Base-by-base conservation (phyloP, 306 rosid genomes). In the Malus fusca region DNA sequence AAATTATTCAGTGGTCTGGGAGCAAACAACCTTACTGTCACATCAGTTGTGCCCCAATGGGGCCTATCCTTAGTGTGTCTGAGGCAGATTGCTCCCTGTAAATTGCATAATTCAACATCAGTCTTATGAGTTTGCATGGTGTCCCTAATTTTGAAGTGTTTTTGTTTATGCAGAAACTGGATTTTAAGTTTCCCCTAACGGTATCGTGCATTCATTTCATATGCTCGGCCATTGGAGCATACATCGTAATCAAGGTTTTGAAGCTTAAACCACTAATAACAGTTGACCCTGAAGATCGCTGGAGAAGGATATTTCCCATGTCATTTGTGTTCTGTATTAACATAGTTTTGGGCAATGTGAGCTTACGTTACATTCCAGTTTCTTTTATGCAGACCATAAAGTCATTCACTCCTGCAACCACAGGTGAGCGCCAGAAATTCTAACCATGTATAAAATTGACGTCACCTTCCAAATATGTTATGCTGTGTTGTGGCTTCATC, bases 321-420 rank as follows among this genome's bases (percentile, higher is more conserved):
- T 95, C 98, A n/a, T 92, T 95, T 67, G 98, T 94, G 77, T 94
- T 94, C 79, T 94, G 98, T 60, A 92, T 94, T 66, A 94, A 94
- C 85, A 94, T 95, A 74, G 97, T 95, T 37, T 76, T 95, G 87
- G 98, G 98, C 77, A 95, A 95, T 79, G 98, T 95, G 73, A 95
- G 98, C 85, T 73, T 95, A 30, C 88, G 98, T 43, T 95, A 95
- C 87, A 92, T 95, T 81, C 98, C 98, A 66, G 98, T 95, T 79
- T 95, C 98, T 58, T 95, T 95, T 83, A 95, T 95, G 98, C 98
- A 94, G 90, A 94, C 98, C 44, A 90, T 94, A 46, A 94, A 94
- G 87, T 94, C 98, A 6, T 94, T 94, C 88, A 95, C 98, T 25
- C 98, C 98, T 59, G 98, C 98, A 43, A 95, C 98, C 55, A 95